Base-by-base conservation (phyloP, 345 rosid genomes). In the Linum trigynum region DNA sequence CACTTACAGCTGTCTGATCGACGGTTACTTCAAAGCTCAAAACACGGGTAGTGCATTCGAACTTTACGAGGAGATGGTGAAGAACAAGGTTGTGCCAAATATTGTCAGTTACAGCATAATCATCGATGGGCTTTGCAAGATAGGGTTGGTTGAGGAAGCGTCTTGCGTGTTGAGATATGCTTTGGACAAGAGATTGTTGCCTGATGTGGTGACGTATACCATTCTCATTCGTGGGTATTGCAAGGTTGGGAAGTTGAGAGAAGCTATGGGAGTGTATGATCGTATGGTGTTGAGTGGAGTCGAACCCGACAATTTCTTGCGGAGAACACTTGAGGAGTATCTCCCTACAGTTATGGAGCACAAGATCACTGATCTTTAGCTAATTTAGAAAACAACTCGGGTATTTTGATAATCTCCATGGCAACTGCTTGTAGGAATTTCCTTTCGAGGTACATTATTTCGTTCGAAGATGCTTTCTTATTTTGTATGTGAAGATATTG, bases 221-320 rank as follows among this genome's bases (percentile, higher is more conserved):
- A 79, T 84, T 74, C 65, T 84, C 48, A 81, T 84, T 50, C 78
- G 80, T 69, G 82, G 82, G 23, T 84, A 37, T 61, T 81, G 88
- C 74, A 79, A 81, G 43, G 76, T 70, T 59, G 79, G 84, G 42
- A 84, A 62, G 68, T 66, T 77, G 6, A 67, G 3, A n/a, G 84
- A 84, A 69, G 88, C 82, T 62, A 65, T 62, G 61, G 55, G 70
- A 57, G 74, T 76, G 72, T 84, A 65, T 65, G 74, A 74, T 10
- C 61, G 39, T 1, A 84, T 84, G 84, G 45, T 79, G 9, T 74
- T 69, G 66, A 71, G 65, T 39, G 69, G 84, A 37, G 69, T 79
- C 64, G 63, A 53, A 71, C 84, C 85, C 5, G 84, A 81, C 71
- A 66, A 55, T 39, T 63, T 81, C 66, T 64, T 84, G 65, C 71